Percentiles rank a stretch among this genome's conserved stretches.
These are phyloP conservation scores for Acanthamoeba lenticulata DNA, from an alignment of 208 protist genomes.

Conservation along the genomic window DNA sequence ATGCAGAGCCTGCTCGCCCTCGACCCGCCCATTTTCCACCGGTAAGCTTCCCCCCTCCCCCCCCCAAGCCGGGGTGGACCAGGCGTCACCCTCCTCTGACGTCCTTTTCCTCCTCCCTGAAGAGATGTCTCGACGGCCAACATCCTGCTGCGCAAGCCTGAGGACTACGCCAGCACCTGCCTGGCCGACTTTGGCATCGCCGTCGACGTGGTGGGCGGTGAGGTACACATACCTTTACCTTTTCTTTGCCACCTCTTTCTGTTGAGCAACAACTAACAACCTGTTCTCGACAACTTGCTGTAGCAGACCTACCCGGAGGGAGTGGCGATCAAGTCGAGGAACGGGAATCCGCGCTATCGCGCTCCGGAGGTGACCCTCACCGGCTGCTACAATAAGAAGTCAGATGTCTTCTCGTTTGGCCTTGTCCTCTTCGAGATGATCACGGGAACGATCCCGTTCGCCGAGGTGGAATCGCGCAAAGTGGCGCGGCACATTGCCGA, in stretches of 20 bases:
- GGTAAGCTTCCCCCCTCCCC: not conserved
- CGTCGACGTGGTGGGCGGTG: not conserved
- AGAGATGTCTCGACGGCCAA: not conserved
- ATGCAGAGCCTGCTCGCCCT: not conserved
- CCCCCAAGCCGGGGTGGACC: not conserved
- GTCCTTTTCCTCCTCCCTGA: not conserved
- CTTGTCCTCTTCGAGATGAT: not conserved
- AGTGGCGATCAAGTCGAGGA: constrained; percentile 11
- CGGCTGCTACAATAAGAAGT: not conserved
- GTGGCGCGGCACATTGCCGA: constrained; percentile 19
- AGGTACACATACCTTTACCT: too few relatives aligned
- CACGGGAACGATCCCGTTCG: not conserved
- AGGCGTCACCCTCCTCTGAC: not conserved
- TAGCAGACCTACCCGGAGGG: too few relatives aligned
- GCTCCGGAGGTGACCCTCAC: constrained; percentile 27
- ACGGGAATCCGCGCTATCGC: constrained; percentile 29
- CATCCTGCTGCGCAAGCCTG: not conserved
- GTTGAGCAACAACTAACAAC: too few relatives aligned
- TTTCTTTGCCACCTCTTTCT: too few relatives aligned
- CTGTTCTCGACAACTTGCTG: too few relatives aligned
- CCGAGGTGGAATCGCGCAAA: not conserved
- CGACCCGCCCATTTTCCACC: not conserved
- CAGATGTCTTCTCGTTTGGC: constrained; percentile 25
- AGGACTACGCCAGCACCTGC: not conserved
- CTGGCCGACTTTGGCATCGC: constrained; percentile 19